These are phyloP conservation scores for Cephaloascus albidus DNA, from an alignment of 805 yeast species.

Conservation along the genomic window DNA sequence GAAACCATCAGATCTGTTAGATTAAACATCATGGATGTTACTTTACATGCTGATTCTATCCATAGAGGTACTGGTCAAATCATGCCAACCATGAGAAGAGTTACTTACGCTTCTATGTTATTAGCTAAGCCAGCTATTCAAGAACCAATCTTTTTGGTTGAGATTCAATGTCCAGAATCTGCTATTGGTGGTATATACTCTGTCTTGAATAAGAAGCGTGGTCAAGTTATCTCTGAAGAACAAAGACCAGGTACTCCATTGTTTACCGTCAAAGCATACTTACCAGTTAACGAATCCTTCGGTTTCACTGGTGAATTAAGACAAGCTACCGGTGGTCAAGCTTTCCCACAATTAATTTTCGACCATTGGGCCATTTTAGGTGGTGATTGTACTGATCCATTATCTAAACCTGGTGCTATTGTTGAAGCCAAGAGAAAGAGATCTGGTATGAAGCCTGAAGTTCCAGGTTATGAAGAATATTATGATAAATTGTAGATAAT, in stretches of 20 bases:
- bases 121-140: constrained; percentile 98
- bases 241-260: constrained; percentile 99
- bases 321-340: constrained; percentile 99
- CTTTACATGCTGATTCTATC: constrained; percentile 99
- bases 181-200: constrained; percentile 99
- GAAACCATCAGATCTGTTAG: constrained; percentile 95
- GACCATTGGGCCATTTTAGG: constrained; percentile 93
- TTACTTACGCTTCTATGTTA: constrained; percentile 94
- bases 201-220: constrained; percentile 98
- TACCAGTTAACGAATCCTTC: constrained; percentile 99
- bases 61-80: constrained; percentile 99
- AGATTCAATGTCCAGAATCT: constrained; percentile 98
- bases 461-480: constrained; percentile 99
- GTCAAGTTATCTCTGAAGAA: constrained; percentile 98
- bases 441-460: constrained; percentile 93
- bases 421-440: constrained; percentile 72
- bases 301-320: constrained; percentile 99
- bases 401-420: constrained; percentile 55
- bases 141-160: constrained; percentile 99
- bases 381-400: constrained; percentile 90
- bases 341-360: constrained; percentile 99
- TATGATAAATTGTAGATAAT: constrained; percentile 75
- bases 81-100: constrained; percentile 99
- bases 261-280: constrained; percentile 99
- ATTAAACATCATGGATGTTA: constrained; percentile 97